Evolutionary conservation across 2,329 filamentous ascomycete species (phyloP).

Genomic region (Pseudodiploospora longispora): DNA sequence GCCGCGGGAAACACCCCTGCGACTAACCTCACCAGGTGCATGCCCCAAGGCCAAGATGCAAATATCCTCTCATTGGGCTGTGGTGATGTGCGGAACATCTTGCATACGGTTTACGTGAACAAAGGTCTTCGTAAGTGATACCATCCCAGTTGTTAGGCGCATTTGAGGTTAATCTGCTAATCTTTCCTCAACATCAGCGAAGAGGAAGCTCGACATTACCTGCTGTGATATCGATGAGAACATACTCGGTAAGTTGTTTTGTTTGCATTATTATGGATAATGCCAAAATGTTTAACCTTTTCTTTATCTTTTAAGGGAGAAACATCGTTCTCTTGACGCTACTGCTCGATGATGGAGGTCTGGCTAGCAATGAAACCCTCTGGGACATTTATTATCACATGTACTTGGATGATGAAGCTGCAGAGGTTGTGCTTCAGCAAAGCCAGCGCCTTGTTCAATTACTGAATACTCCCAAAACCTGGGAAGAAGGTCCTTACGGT

Average conservation of each 20-base stretch:
- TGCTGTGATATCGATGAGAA: constrained; percentile 45
- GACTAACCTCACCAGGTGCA: constrained; percentile 35
- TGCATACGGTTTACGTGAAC: constrained; percentile 44
- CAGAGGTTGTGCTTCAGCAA: constrained; percentile 31
- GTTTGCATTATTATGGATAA: neutral
- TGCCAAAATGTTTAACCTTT: neutral
- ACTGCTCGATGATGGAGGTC: constrained; percentile 32
- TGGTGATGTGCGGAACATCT: constrained; percentile 47
- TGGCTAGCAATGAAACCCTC: constrained; percentile 19
- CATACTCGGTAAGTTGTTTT: constrained; percentile 35
- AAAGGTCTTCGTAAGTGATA: constrained; percentile 25
- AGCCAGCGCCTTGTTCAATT: constrained; percentile 32
- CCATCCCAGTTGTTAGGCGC: too few relatives aligned
- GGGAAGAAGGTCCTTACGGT: constrained; percentile 39
- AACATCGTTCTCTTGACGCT: constrained; percentile 47
- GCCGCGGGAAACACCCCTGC: constrained; percentile 49
- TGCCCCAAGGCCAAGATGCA: constrained; percentile 42
- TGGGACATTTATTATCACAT: constrained; percentile 52
- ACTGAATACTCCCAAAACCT: constrained; percentile 31
- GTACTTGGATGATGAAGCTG: constrained; percentile 31
- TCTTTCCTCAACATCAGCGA: constrained; percentile 15
- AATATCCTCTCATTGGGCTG: constrained; percentile 46
- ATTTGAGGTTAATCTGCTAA: neutral
- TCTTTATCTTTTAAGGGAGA: constrained; percentile 32
- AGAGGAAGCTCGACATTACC: constrained; percentile 43